Evolutionary conservation across 805 yeast species (phyloP), one percentile per base, ranked within the genome.

Genomic region (Kodamaea fukazawae): DNA sequence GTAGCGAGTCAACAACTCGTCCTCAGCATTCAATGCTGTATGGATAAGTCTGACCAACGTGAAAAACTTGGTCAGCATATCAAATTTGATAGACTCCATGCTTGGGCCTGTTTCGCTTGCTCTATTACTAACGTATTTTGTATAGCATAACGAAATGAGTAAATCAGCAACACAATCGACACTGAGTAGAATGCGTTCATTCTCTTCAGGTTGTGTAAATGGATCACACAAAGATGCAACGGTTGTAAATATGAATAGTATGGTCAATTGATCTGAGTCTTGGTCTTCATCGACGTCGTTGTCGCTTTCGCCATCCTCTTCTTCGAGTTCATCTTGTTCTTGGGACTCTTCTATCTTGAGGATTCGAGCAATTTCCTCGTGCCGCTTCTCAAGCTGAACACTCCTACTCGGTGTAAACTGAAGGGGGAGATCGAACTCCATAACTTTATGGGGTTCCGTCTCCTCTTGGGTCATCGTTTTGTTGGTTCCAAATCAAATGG

Each of bases 151-250:
- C 0, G 77, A 76, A 7, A 79, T 56, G 16, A 78, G 60, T 34
- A 79, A 47, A 44, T 76, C 76, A 13, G 82, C 71, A 9, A 81
- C 51, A n/a, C 71, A 54, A 44, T 79, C 80, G 5, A 81, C 55
- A 7, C 87, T 81, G 12, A 81, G 62, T 1, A 79, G 62, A 39
- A 67, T 61, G 9, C 62, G 57, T 41, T 78, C 83, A 16, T 70
- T 71, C 29, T 81, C 85, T 18, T 73, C 71, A 0, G 93, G 89
- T 49, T 82, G 87, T 1, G 89, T 80, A 49, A 73, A 65, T 2
- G 89, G 87, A 54, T 84, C 90, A 40, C 72, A 57, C 10, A 57
- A 42, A 14, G 54, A 53, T 12, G 58, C 54, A 13, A 22, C 33
- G 3, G 46, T 36, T 17, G 41, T 15, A 40, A 42, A 44, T 29